These are phyloP conservation scores for Fusarium subglutinans DNA, from an alignment of 2,329 filamentous ascomycete genomes.

Conservation along the genomic window DNA sequence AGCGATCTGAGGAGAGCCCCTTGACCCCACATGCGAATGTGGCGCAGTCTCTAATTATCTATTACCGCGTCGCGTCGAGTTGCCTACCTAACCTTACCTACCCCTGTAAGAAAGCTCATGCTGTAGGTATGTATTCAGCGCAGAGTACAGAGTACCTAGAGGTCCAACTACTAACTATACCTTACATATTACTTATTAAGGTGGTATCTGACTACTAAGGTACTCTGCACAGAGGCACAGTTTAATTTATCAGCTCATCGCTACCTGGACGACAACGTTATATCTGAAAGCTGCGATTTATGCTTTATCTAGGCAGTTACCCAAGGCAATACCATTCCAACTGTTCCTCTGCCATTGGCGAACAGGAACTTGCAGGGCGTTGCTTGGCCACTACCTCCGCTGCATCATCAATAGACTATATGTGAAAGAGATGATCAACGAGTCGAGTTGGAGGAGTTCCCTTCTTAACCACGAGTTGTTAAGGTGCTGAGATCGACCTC, in stretches of 20 bases:
- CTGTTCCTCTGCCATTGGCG: neutral
- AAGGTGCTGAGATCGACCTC: neutral
- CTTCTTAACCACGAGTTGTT: neutral
- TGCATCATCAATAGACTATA: neutral
- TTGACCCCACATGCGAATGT: constrained; percentile 31
- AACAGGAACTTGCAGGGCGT: neutral
- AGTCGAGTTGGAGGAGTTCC: neutral
- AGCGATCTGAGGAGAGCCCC: constrained; percentile 16
- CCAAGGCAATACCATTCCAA: neutral
- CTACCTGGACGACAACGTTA: neutral
- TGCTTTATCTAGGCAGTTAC: neutral
- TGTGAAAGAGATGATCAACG: neutral
- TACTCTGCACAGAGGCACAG: neutral
- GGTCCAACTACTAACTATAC: neutral
- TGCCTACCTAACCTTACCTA: neutral
- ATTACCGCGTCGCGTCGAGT: constrained; percentile 2
- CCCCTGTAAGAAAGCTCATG: neutral
- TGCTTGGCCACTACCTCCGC: neutral
- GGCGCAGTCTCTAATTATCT: constrained; percentile 23
- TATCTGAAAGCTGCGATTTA: neutral
- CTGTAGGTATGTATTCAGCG: neutral
- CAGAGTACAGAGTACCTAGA: neutral
- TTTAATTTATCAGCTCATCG: neutral
- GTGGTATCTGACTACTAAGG: neutral
- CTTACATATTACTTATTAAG: neutral